Conservation (phyloP, 306 rosid genomes). For the Crotalaria pallida region DNA sequence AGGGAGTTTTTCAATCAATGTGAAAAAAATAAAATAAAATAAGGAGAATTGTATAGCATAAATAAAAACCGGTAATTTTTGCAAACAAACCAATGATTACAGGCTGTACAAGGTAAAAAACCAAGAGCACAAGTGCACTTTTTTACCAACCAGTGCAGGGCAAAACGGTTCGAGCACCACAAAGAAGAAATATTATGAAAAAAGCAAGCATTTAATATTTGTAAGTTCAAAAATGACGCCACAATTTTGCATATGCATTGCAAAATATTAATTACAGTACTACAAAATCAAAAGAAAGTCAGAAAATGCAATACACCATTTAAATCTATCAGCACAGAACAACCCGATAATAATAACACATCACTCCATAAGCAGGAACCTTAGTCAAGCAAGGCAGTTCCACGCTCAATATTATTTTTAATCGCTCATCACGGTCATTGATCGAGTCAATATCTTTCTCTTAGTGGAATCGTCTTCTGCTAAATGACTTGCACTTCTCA, state of each 20-base stretch:
- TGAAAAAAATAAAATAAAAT: too few species aligned
- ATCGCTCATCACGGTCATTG: conserved; percentile 97
- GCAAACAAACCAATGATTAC: too few species aligned
- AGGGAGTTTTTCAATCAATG: too few species aligned
- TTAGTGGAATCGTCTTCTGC: conserved; percentile 83
- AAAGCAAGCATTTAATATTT: background rate
- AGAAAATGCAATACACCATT: background rate
- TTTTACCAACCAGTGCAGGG: too few species aligned
- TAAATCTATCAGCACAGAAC: background rate
- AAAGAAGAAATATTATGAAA: background rate
- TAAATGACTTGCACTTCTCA: conserved; percentile 67
- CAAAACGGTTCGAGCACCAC: too few species aligned
- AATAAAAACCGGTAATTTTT: too few species aligned
- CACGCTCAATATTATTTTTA: conserved; percentile 96
- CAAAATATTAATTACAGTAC: background rate
- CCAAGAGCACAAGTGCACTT: too few species aligned
- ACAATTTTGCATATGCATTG: background rate
- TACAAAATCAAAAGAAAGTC: background rate
- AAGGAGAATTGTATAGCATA: too few species aligned
- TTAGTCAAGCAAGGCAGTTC: conserved; percentile 94
- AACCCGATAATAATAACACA: background rate
- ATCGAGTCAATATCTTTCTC: conserved; percentile 97
- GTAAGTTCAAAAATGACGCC: conserved; percentile 11
- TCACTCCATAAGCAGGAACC: conserved; percentile 12
- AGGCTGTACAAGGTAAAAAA: too few species aligned